Conservation (phyloP, 257 asterid genomes). For the Solanum chilense region DNA sequence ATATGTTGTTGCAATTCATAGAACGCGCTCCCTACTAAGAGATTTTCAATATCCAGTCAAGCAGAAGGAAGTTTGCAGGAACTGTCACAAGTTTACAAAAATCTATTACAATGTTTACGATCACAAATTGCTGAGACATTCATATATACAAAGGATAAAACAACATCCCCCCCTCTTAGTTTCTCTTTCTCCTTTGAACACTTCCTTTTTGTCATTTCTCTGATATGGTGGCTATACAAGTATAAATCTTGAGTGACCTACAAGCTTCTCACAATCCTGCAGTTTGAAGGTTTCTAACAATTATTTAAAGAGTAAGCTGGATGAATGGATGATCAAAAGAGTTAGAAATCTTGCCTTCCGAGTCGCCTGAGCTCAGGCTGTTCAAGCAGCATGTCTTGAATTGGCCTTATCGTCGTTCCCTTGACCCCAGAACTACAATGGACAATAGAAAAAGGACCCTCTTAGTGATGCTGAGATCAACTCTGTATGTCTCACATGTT, state of each 20-base stretch:
- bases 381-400: constrained; percentile 65
- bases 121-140: neutral
- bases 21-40: neutral
- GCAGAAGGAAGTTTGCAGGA: neutral
- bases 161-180: neutral
- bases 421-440: constrained; percentile 19
- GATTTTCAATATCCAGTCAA: neutral
- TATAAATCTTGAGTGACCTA: neutral
- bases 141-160: neutral
- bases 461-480: neutral
- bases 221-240: neutral
- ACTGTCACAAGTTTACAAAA: neutral
- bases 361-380: constrained; percentile 68
- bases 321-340: neutral
- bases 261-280: constrained; percentile 23
- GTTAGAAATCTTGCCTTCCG: constrained; percentile 38
- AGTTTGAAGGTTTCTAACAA: neutral
- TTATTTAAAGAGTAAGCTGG: neutral
- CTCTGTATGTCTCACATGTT: neutral
- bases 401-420: constrained; percentile 25
- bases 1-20: neutral
- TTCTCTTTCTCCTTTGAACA: neutral
- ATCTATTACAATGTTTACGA: neutral
- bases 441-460: neutral
- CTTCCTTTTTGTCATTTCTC: neutral